Base-by-base conservation (phyloP, 2,329 filamentous ascomycete species). In the Aureobasidium leucospermi region DNA sequence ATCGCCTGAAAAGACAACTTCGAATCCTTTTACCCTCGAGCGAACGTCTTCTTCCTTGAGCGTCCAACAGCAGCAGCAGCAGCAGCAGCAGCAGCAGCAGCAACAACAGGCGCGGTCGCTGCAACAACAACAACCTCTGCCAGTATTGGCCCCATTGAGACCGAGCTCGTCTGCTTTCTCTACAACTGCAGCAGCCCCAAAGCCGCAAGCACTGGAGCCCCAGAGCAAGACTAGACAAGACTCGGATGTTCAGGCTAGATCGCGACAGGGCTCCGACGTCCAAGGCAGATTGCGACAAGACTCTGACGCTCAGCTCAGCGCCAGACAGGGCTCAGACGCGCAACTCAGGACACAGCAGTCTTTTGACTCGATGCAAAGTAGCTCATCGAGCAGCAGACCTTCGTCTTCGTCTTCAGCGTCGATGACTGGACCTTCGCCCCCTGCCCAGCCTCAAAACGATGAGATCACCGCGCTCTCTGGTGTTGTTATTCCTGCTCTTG, bases 401-500 rank as follows among this genome's bases (percentile, higher is more conserved):
- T 52, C 43, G 28, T 61, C 59, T 9, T 49, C 67, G 63, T 61
- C 59, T 41, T 49, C 67, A 63, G 75, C 78, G 10, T 75, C 81
- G 2, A 85, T 85, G 66, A 84, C 83, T 77, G 79, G 28, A 80
- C 79, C 6, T 78, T 82, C 1, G 81, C 84, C 0, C 69, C 79
- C 2, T 29, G 9, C 84, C 82, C 62, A 74, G 82, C 28, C 82
- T 82, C 11, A 47, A 6, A 55, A 59, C 53, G 66, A 67, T 45
- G 88, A 95, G 60, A 81, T 96, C 23, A 94, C 95, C 57, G 91
- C 92, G 2, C 81, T 96, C 1, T 90, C 88, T 68, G 90, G 93
- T 65, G 93, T 99, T 53, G 90, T 99, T 39, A 86, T 97, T 63
- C 94, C 94, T 0, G 93, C 94, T 1, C 81, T 99, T 1, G 91